These are phyloP conservation scores for Melocanna baccifera DNA, from an alignment of 176 grass and related monocot species.

Conservation along the genomic window DNA sequence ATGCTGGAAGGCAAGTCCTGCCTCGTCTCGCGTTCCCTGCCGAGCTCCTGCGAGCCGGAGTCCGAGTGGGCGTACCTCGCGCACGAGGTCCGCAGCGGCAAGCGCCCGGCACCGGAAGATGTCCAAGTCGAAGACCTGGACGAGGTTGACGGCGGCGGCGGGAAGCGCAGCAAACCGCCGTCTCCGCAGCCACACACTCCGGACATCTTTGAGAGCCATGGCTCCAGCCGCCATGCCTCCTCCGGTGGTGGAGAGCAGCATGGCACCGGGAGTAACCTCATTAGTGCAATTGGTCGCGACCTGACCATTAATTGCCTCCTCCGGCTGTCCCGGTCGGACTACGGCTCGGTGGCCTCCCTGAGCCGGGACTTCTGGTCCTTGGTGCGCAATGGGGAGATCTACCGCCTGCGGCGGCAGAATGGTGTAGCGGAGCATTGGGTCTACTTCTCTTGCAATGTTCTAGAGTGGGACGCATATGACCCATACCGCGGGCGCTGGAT, in stretches of 20 bases:
- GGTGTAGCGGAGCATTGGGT: constrained; percentile 81
- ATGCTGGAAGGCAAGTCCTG: constrained; percentile 80
- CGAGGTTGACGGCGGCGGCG: constrained; percentile 24
- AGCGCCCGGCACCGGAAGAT: constrained; percentile 54
- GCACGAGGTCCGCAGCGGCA: constrained; percentile 45
- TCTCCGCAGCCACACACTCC: constrained; percentile 79
- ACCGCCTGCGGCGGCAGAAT: constrained; percentile 58
- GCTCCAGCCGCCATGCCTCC: constrained; percentile 7
- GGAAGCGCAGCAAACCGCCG: constrained; percentile 70
- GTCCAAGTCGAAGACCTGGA: constrained; percentile 34
- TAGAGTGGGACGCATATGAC: constrained; percentile 88
- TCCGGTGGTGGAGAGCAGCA: constrained; percentile 20
- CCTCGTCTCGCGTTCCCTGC: constrained; percentile 53
- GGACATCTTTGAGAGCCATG: constrained; percentile 54
- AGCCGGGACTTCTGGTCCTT: constrained; percentile 65
- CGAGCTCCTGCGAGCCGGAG: constrained; percentile 55
- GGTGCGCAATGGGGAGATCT: constrained; percentile 75
- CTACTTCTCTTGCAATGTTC: constrained; percentile 92
- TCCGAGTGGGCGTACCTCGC: constrained; percentile 50
- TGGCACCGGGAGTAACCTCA: constrained; percentile 47
- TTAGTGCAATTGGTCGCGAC: constrained; percentile 69
- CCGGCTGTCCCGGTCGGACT: constrained; percentile 74
- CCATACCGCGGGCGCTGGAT: constrained; percentile 78
- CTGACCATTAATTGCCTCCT: constrained; percentile 78
- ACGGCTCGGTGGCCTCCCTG: constrained; percentile 70